phyloP scores from a whole-genome alignment of 495 filamentous ascomycete genomes.

The Penicillium roqueforti region DNA sequence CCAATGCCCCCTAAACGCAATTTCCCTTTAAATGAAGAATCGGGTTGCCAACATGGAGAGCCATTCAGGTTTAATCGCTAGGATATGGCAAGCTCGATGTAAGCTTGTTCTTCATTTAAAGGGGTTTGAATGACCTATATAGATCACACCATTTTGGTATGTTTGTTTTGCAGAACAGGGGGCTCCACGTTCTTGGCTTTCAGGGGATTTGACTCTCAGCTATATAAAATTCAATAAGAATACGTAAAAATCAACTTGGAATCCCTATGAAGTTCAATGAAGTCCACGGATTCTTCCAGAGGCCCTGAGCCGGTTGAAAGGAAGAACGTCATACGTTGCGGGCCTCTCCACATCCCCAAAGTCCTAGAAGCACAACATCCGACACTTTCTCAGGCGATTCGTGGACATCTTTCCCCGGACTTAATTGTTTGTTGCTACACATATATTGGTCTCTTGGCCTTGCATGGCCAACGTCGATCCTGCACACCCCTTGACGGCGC shows the following conservation, averaged over 20 bases:
- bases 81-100: neutral
- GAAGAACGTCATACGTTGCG: conserved; percentile 9
- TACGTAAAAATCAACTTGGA: neutral
- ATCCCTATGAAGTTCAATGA: neutral
- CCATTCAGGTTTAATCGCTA: neutral
- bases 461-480: conserved; percentile 12
- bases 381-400: neutral
- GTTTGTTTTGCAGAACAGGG: neutral
- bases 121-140: neutral
- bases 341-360: neutral
- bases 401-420: neutral
- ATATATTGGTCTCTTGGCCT: neutral
- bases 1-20: too few relatives aligned
- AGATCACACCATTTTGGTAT: neutral
- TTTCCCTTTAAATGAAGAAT: neutral
- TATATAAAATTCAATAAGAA: neutral
- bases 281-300: neutral
- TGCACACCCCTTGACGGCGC: conserved; percentile 15
- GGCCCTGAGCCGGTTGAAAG: conserved; percentile 4
- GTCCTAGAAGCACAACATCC: neutral
- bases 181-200: neutral
- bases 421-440: neutral
- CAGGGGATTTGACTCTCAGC: neutral
- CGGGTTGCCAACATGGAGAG: neutral
- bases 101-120: neutral